Conservation (phyloP, 139 green algal genomes). For the Pseudopediastrum boryanum region DNA sequence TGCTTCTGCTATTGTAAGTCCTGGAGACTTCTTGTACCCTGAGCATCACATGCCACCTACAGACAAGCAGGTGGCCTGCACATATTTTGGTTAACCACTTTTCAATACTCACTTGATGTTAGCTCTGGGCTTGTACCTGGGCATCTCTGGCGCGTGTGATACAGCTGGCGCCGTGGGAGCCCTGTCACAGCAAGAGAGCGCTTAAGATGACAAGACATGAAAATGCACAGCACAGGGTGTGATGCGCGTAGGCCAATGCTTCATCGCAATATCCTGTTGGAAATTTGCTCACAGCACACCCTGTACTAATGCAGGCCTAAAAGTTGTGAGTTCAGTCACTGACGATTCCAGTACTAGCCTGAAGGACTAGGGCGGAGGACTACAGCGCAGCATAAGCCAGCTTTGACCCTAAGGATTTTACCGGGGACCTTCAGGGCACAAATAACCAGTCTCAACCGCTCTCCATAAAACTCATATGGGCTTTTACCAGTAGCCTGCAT, state of each 20-base stretch:
- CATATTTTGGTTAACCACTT: background rate
- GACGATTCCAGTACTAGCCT: too few species aligned
- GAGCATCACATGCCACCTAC: background rate
- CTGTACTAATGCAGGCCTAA: background rate
- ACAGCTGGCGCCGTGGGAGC: background rate
- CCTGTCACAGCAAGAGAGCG: background rate
- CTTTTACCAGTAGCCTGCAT: too few species aligned
- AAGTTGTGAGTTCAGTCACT: background rate
- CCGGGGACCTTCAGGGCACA: too few species aligned
- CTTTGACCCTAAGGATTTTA: too few species aligned
- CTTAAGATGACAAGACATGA: background rate
- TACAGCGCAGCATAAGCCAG: too few species aligned
- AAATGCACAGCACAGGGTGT: background rate
- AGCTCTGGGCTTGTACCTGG: constrained; percentile 3
- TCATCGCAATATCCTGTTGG: background rate
- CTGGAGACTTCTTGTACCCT: too few species aligned
- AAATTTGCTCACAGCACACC: background rate
- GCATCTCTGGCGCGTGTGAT: constrained; percentile 26
- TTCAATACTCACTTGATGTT: constrained; percentile 17
- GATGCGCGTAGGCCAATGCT: background rate
- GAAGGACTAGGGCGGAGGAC: too few species aligned
- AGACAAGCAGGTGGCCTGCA: background rate
- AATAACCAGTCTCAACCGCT: too few species aligned
- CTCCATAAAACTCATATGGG: too few species aligned
- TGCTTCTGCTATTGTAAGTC: too few species aligned